Conservation (phyloP, 139 green algal species). For the Astrephomene gubernaculifera region DNA sequence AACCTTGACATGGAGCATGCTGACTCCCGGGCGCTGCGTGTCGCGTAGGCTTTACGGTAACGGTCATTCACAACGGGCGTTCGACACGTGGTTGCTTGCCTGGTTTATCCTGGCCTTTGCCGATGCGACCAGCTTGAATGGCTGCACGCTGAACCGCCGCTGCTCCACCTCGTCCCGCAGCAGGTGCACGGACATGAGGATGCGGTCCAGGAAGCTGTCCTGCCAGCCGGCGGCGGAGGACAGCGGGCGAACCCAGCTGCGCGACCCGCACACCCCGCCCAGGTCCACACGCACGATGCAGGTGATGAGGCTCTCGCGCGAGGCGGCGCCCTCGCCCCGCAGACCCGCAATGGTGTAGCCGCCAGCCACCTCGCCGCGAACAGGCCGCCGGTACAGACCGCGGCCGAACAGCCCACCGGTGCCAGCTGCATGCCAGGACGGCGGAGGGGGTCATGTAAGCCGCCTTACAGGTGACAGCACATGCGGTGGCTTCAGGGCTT, state of each 20-base stretch:
- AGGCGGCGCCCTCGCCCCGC: slow-evolving; percentile 4
- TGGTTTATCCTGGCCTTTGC: slow-evolving; percentile 19
- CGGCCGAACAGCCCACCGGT: slow-evolving; percentile 10
- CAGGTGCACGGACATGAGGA: slow-evolving; percentile 57
- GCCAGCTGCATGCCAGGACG: too few species aligned
- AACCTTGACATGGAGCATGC: too few species aligned
- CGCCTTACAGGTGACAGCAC: too few species aligned
- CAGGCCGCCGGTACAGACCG: slow-evolving; percentile 33
- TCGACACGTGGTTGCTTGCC: too few species aligned
- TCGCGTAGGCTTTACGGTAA: too few species aligned
- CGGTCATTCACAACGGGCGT: too few species aligned
- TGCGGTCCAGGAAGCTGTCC: slow-evolving; percentile 60
- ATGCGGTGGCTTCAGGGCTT: too few species aligned
- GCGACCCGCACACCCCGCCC: not conserved
- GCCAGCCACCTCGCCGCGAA: slow-evolving; percentile 46
- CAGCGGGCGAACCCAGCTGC: slow-evolving; percentile 6
- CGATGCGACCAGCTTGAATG: slow-evolving; percentile 20
- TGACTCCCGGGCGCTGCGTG: too few species aligned
- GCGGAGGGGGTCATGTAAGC: too few species aligned
- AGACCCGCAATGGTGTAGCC: slow-evolving; percentile 57
- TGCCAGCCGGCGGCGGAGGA: slow-evolving; percentile 45
- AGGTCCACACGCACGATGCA: slow-evolving; percentile 53
- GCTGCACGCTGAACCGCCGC: slow-evolving; percentile 45
- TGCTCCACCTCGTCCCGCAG: slow-evolving; percentile 59
- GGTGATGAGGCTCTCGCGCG: slow-evolving; percentile 49